Evolutionary conservation across 2,329 filamentous ascomycete genomes (phyloP), one percentile per base, ranked within the genome.

Genomic region (Pseudocercospora fijiensis): DNA sequence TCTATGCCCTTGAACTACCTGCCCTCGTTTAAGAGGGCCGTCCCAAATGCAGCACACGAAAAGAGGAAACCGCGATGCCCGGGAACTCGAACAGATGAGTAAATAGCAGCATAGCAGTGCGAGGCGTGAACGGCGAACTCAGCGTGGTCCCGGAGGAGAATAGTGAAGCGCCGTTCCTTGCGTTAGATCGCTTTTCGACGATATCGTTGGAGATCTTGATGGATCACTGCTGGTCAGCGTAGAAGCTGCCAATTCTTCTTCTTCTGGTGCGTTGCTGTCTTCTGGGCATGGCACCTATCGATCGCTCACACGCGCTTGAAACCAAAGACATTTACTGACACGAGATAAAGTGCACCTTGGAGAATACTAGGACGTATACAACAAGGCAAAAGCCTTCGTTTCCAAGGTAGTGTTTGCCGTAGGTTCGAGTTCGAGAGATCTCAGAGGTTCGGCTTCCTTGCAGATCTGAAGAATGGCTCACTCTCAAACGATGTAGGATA

Each of bases 381-480:
- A 62, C 13, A 66, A 66, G 28, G 64, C 64, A 11, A 61, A 55
- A 18, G 59, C 61, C 10, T 64, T 66, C 37, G 61, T 66, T 16
- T 58, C 64, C 3, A 60, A 59, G n/a, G n/a, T n/a, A n/a, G n/a
- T n/a, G 8, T 57, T 65, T 20, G 26, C 57, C 18, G 63, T 60
- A 28, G 63, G 60, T 3, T 49, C 63, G 16, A 65, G 63, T 26
- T 65, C 63, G 37, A 65, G 63, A 24, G 63, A 65, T 62, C 24
- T 65, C 49, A 60, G 53, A 33, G 57, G 49, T 2, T 33, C n/a
- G 4, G 57, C 33, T 8, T 43, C 13, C 16, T 18, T 65, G 37
- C 22, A 26, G 24, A n/a, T 65, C 20, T 63, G 27, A 58, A 37
- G 24, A 18, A 30, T 4, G 45, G 11, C 13, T 13, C 27, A n/a